Evolutionary conservation across 2,329 filamentous ascomycete genomes (phyloP), one percentile per base, ranked within the genome.

Genomic region (Trichophyton mentagrophytes): DNA sequence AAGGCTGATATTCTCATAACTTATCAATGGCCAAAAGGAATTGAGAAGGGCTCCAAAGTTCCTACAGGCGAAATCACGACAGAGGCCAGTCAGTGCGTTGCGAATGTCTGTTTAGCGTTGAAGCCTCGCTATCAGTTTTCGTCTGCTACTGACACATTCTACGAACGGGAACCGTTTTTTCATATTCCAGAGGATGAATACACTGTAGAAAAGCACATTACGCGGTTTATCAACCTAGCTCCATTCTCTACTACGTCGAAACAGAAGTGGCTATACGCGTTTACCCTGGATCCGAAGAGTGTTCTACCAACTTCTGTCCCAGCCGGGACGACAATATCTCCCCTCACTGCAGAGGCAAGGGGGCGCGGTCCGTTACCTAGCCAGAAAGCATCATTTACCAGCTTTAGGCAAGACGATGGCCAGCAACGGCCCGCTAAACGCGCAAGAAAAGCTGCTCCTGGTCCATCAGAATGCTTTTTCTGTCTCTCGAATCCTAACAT

Each of bases 91-190:
- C 80, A 85, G 59, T 83, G 85, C 60, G 78, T 97, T 47, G 84
- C 90, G 4, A 88, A 95, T 62, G 79, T 99, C 9, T 92, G 87
- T 68, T 80, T 85, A 2, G 76, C 83, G 0, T 74, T 99, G 20
- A 93, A 90, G 71, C 93, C 93, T n/a, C 85, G 89, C 30, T 99
- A 99, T 69, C 91, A 97, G 72, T 85, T 97, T 68, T 85, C 89
- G 1, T 79, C 82, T 2, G 88, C 88, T 0, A 80, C 83, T 0
- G 74, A 79, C 5, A 85, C 85, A 67, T 92, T 88, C 74, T 97
- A 86, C 71, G 92, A 99, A 75, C 85, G 93, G 61, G 93, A 97
- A 73, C 90, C 92, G 0, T 99, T 96, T 76, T 85, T 93, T 69
- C 86, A 95, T 70, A 65, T 75, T 22, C 78, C 81, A 3, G 77